Conservation (phyloP, 805 yeast genomes). For the Ogataea paraovalis region DNA sequence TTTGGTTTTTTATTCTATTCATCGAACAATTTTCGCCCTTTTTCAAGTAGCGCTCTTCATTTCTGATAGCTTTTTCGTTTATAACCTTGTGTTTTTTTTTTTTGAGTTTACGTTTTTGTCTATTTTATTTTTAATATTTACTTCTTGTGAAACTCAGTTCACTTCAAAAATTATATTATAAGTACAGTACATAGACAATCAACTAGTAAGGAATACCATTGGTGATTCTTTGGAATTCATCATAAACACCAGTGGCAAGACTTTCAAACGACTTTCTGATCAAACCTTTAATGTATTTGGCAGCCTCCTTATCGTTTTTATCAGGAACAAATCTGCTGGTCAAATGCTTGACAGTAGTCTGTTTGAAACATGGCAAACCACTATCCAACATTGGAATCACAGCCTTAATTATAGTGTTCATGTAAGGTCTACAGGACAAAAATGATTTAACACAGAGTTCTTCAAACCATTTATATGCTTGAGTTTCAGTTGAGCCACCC, state of each 20-base stretch:
- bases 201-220: conserved; percentile 89
- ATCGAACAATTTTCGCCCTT: neutral
- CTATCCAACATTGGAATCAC: conserved; percentile 92
- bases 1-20: neutral
- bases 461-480: conserved; percentile 90
- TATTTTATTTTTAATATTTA: too few relatives aligned
- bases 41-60: neutral
- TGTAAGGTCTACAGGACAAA: conserved; percentile 81
- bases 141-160: too few relatives aligned
- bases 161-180: too few relatives aligned
- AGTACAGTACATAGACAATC: neutral
- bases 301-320: conserved; percentile 83
- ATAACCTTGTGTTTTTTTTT: neutral
- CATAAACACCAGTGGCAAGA: conserved; percentile 88
- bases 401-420: conserved; percentile 78
- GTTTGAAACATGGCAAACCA: conserved; percentile 95
- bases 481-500: conserved; percentile 87
- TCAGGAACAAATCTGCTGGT: conserved; percentile 75
- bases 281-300: conserved; percentile 67
- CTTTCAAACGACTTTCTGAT: conserved; percentile 82
- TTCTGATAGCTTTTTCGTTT: too few relatives aligned
- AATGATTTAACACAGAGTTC: conserved; percentile 92
- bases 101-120: neutral
- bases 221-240: conserved; percentile 93
- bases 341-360: conserved; percentile 75